Conservation (phyloP, 495 filamentous ascomycete species). For the Annulohypoxylon bovei region DNA sequence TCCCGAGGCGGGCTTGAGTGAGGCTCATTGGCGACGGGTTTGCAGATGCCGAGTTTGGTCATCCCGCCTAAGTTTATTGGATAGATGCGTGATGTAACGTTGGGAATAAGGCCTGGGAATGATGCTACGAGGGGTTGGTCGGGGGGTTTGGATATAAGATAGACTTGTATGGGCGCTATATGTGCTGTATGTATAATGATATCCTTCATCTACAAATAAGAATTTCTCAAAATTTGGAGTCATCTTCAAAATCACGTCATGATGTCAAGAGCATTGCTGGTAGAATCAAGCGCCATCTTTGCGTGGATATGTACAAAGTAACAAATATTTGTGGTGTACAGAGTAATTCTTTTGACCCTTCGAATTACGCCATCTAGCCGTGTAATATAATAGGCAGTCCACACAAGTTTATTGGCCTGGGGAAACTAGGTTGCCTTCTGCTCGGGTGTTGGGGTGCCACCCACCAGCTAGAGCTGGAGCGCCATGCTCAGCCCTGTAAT, state of each 20-base stretch:
- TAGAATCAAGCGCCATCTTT: conserved; percentile 19
- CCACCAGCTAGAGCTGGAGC: conserved; percentile 82
- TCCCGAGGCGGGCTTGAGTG: not conserved
- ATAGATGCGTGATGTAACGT: not conserved
- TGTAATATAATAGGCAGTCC: conserved; percentile 20
- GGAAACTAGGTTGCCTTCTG: conserved; percentile 83
- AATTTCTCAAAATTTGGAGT: not conserved
- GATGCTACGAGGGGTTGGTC: not conserved
- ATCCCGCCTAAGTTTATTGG: not conserved
- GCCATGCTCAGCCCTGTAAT: conserved; percentile 74
- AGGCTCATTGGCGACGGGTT: not conserved
- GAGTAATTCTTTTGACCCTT: conserved; percentile 27
- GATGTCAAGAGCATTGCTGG: not conserved
- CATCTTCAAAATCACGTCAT: not conserved
- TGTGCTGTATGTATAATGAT: not conserved
- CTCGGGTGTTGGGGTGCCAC: conserved; percentile 79
- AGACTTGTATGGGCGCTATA: not conserved
- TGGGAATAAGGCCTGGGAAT: not conserved
- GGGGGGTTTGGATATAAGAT: not conserved
- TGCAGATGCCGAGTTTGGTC: not conserved
- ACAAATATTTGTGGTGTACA: conserved; percentile 33
- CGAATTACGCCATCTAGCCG: conserved; percentile 32
- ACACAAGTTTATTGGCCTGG: conserved; percentile 75
- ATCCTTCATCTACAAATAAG: not conserved
- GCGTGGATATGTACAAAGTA: conserved; percentile 37